Evolutionary conservation across 1,284 basidiomycete species (phyloP), one percentile per base, ranked within the genome.

Genomic region (Xerocomus amazonicus): DNA sequence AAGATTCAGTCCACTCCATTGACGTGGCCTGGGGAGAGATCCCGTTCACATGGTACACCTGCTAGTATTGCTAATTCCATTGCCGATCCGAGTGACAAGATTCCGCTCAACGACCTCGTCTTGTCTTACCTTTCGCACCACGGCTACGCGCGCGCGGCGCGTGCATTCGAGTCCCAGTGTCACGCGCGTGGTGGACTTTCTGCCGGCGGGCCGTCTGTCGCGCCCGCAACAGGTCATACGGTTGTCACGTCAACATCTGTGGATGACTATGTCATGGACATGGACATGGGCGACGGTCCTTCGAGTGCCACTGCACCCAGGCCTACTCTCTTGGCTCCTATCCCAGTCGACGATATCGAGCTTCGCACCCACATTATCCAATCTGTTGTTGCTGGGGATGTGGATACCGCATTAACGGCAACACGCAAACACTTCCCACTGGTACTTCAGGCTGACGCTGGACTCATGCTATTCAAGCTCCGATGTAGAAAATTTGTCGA

Each of bases 401-500:
- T 91, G 41, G 88, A 90, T 55, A 70, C 70, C 10, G 87, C 87
- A n/a, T 70, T 92, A 8, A 58, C 69, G 3, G 74, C 80, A 52
- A 78, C 80, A 6, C 68, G 70, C 52, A 69, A 66, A 40, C 72
- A 81, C 51, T 83, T 84, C 61, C 80, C 85, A 2, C 61, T 66
- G 8, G 86, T 87, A 16, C 71, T 91, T n/a, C 78, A 77, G 51
- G 75, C 77, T 28, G 81, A 87, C 50, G 75, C 78, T 33, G 81
- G 84, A 7, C 67, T 89, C 31, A 77, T 90, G 71, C 67, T 79
- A 28, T 86, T 91, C 71, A 88, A 87, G 64, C 67, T 92, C 57
- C 79, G 84, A 26, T 90, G 88, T 68, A 76, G 88, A 55, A 88
- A 87, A 66, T 91, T 92, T 59, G 80, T 92, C 37, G 90, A 92